Conservation (phyloP, 495 filamentous ascomycete genomes). For the Glutinoglossum americanum region DNA sequence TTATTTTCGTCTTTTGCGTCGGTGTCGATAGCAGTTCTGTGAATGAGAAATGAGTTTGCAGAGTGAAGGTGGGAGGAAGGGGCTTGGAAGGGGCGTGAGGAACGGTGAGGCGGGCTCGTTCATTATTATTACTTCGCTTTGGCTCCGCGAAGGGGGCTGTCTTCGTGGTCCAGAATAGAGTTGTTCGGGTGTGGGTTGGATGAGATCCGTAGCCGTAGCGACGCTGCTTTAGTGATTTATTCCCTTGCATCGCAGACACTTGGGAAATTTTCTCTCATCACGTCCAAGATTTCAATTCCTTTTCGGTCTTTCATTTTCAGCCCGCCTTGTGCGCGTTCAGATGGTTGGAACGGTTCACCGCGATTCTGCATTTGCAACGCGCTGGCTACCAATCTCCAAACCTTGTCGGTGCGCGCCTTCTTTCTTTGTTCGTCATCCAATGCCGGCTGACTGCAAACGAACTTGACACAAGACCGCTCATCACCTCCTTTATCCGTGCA, state of each 20-base stretch:
- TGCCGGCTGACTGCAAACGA: constrained; percentile 3
- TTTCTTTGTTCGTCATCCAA: neutral
- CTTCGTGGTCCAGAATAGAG: constrained; percentile 2
- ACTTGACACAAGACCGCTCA: constrained; percentile 1
- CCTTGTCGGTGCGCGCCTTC: neutral
- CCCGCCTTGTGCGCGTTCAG: neutral
- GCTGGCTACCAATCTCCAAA: constrained; percentile 1
- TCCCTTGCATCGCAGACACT: neutral
- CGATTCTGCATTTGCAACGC: neutral
- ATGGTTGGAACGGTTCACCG: neutral
- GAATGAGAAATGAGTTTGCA: neutral
- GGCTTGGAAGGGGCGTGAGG: neutral
- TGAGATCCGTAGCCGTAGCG: neutral
- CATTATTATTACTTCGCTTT: constrained; percentile 1
- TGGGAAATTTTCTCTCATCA: neutral
- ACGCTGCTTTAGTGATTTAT: neutral
- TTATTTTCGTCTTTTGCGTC: constrained; percentile 3
- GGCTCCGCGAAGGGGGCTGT: neutral
- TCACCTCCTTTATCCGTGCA: constrained; percentile 1
- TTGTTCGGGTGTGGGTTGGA: neutral
- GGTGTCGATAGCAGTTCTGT: neutral
- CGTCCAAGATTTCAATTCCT: neutral
- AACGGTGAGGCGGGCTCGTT: constrained; percentile 2
- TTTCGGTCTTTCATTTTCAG: neutral
- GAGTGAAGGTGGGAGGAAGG: neutral